Evolutionary conservation across 805 yeast species (phyloP).

Genomic region (Spathaspora boniae): DNA sequence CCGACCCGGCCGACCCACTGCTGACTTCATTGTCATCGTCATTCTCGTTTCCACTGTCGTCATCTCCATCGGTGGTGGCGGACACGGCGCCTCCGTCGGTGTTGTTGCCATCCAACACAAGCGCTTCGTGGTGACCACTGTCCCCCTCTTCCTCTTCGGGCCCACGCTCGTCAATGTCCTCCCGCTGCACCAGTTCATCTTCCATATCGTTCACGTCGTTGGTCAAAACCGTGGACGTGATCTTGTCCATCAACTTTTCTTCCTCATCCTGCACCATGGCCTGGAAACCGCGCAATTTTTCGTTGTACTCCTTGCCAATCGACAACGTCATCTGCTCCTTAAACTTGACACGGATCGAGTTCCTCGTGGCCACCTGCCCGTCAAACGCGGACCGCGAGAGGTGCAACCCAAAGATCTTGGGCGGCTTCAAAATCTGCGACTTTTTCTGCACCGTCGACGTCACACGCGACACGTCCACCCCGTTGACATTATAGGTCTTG

Average conservation of each 20-base stretch:
- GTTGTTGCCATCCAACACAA: conserved; percentile 17
- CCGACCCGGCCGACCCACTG: conserved; percentile 18
- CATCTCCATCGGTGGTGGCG: conserved; percentile 13
- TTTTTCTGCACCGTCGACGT: conserved; percentile 67
- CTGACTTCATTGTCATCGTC: conserved; percentile 19
- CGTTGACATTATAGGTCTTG: conserved; percentile 41
- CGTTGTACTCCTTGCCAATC: conserved; percentile 42
- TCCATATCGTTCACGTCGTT: conserved; percentile 29
- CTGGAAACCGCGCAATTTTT: conserved; percentile 34
- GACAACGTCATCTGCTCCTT: conserved; percentile 51
- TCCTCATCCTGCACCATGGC: conserved; percentile 13
- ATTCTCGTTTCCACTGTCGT: conserved; percentile 9
- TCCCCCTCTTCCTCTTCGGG: conserved; percentile 26
- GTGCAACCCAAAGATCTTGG: conserved; percentile 74
- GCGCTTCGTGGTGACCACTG: conserved; percentile 15
- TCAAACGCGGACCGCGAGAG: conserved; percentile 78
- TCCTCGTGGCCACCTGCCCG: conserved; percentile 65
- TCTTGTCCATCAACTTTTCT: conserved; percentile 10
- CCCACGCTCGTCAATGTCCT: conserved; percentile 35
- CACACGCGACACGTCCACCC: conserved; percentile 42
- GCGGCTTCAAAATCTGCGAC: conserved; percentile 59
- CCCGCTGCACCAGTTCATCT: conserved; percentile 33
- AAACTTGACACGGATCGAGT: conserved; percentile 68
- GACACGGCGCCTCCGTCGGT: conserved; percentile 12
- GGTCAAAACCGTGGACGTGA: conserved; percentile 20